Base-by-base conservation (phyloP, 805 yeast species). In the Metschnikowia kofuensis region DNA sequence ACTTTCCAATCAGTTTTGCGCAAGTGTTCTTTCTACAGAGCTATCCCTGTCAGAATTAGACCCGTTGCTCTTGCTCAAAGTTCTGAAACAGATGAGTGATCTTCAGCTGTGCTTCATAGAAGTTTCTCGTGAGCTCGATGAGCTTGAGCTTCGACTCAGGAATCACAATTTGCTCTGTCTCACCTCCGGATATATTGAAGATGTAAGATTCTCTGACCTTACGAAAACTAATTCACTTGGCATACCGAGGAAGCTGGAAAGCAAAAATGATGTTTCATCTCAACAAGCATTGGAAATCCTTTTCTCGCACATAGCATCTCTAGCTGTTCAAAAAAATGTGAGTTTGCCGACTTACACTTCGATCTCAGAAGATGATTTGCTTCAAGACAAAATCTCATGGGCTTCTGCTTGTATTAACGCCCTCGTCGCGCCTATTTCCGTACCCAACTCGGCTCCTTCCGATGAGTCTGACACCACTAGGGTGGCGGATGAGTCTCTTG, bases 121-220 rank as follows among this genome's bases (percentile, higher is more conserved):
- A 10, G 55, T 60, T 10, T 54, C 59, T 37, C 55, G 57, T 12
- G 75, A 70, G 38, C 56, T 72, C 38, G 69, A 65, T 12, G 51
- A 49, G 2, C 59, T 70, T 38, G 56, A 55, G 9, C 41, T 57
- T 11, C 57, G 55, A 40, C 57, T 76, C 44, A 66, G 63, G 46
- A 68, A 69, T 52, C 82, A 77, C 54, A 72, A 76, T 48, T 54
- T 74, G 44, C 67, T 77, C 0, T 71, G 78, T 31, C 66, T 75
- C 40, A 72, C 73, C 13, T 61, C 77, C 52, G 81, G 82, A 2
- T 76, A 76, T 56, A 67, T 76, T 14, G 78, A 76, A 51, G 77
- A 72, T 56, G 66, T 73, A 12, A 65, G 62, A 50, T 49, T 68
- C 12, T 50, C 54, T 13, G 41, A 38, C 37, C 28, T 40, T 30